Base-by-base conservation (phyloP, 176 grass and related monocot genomes). In the Triticum monococcum region DNA sequence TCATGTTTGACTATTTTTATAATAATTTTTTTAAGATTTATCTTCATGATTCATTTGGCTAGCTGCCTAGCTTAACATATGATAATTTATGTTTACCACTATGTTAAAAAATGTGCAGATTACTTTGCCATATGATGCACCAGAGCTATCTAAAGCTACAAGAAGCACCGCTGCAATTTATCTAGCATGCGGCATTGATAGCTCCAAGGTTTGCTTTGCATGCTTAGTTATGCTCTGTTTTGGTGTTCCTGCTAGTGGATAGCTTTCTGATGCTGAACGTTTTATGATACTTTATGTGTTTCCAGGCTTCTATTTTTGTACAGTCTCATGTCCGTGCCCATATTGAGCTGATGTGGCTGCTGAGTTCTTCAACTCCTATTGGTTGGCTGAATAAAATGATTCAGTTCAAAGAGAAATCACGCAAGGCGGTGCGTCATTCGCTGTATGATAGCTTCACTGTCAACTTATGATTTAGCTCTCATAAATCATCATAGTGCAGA, bases 361-460 rank as follows among this genome's bases (percentile, higher is more conserved):
- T 98, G 76, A 98, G 97, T 88, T 96, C 97, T 89, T 91, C 85
- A 57, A 92, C 97, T 36, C 97, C 97, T 80, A 88, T 98, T 92
- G 97, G 97, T 75, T 96, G 97, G 97, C 82, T 98, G 38, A 98
- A 98, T 72, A 96, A 78, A 84, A 98, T 98, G 97, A 98, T 98
- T 32, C 97, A 98, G 48, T 98, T 98, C 79, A 98, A 98, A 91
- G 97, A 98, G 82, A 98, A 98, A 87, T 98, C 94, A 88, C 92
- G 85, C 87, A 98, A 92, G 94, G 97, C 92, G 94, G 97, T 98
- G 97, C 92, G 97, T 98, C 91, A 88, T 64, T 84, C 37, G 73
- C 92, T 98, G 90, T 96, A 98, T 60, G 90, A 86, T 83, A 88
- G 87, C 86, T 92, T 90, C 79, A 89, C 89, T 82, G 69, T 85